These are phyloP conservation scores for Thalia dealbata DNA, from an alignment of 176 grass and related monocot species.

Conservation along the genomic window DNA sequence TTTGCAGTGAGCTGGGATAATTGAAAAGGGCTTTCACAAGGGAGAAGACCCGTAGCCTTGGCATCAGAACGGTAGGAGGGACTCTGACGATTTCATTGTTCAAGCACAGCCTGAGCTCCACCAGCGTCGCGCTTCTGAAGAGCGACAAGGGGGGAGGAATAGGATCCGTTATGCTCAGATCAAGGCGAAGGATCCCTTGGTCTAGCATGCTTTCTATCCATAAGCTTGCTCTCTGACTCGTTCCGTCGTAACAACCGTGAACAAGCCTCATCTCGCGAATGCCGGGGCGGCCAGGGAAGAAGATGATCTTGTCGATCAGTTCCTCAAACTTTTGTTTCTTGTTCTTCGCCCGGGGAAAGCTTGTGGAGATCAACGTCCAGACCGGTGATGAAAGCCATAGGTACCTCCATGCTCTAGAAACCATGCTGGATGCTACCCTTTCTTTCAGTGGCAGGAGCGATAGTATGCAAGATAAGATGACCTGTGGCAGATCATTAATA, in stretches of 20 bases:
- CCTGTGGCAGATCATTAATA: slow-evolving; percentile 4
- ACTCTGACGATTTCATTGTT: background rate
- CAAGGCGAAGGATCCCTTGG: background rate
- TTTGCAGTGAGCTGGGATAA: background rate
- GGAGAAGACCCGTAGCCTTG: background rate
- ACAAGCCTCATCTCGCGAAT: background rate
- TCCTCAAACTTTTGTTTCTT: slow-evolving; percentile 6
- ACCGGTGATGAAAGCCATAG: background rate
- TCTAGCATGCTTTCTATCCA: background rate
- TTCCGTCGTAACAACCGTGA: background rate
- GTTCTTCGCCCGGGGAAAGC: background rate
- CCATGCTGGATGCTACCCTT: background rate
- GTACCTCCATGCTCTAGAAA: background rate
- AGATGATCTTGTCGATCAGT: background rate
- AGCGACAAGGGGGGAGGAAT: background rate
- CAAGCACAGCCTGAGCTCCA: background rate
- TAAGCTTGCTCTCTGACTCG: background rate
- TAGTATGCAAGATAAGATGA: background rate
- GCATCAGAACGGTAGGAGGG: background rate
- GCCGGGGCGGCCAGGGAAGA: background rate
- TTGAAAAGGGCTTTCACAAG: background rate
- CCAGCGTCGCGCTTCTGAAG: background rate
- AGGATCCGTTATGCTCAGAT: background rate
- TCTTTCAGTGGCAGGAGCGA: background rate
- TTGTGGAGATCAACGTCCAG: background rate